A percentile compares a stretch with the other conserved stretches of the same genome.
phyloP scores from a whole-genome alignment of 495 filamentous ascomycete species.

The Podospora pseudoanserina region DNA sequence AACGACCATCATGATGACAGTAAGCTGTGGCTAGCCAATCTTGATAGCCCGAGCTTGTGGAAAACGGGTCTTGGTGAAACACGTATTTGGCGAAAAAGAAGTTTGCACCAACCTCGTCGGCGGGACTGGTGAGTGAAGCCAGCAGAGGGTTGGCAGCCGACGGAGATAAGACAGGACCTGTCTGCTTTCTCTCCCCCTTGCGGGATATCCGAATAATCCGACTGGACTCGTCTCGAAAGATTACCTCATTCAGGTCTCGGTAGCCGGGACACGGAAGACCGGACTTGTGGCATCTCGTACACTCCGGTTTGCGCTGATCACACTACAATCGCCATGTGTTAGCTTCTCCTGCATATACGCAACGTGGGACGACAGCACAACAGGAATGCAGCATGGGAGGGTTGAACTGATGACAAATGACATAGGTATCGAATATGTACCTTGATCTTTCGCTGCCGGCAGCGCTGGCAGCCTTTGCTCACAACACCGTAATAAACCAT shows the following conservation, averaged over 20 bases:
- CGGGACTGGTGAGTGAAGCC: neutral
- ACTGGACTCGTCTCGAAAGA: neutral
- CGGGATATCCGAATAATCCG: neutral
- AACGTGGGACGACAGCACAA: neutral
- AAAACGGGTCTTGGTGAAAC: neutral
- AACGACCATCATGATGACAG: neutral
- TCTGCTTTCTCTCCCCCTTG: neutral
- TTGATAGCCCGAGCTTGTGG: neutral
- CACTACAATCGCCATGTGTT: neutral
- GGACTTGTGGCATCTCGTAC: neutral
- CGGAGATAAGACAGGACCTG: neutral
- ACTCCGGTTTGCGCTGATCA: neutral
- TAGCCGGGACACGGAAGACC: neutral
- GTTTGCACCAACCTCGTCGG: neutral
- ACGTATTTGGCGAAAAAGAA: neutral
- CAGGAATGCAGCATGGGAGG: neutral
- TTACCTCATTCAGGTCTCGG: neutral
- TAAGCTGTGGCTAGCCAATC: neutral
- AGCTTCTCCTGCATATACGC: neutral
- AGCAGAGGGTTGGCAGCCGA: neutral
- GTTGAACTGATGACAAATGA: neutral
- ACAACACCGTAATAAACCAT: neutral
- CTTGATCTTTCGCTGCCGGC: neutral
- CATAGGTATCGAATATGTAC: neutral
- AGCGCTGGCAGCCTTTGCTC: neutral